phyloP scores from a whole-genome alignment of 495 filamentous ascomycete genomes.

The Chlorociboria aeruginascens region DNA sequence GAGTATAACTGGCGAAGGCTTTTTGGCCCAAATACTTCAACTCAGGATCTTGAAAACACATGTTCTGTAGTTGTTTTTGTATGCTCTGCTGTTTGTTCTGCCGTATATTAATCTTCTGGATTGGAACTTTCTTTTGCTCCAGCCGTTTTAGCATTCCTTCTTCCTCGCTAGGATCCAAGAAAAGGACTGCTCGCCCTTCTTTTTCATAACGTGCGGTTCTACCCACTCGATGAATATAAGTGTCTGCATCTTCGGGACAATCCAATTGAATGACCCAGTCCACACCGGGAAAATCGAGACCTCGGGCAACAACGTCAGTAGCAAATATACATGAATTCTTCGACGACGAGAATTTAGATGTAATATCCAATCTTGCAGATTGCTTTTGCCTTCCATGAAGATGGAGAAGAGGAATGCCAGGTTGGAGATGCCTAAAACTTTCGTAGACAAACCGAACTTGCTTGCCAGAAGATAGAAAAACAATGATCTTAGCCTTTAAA shows the following conservation, averaged over 20 bases:
- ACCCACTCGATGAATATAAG: conserved; percentile 94
- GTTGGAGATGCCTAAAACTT: conserved; percentile 83
- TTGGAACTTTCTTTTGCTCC: conserved; percentile 75
- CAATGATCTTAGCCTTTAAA: conserved; percentile 82
- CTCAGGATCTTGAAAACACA: conserved; percentile 91
- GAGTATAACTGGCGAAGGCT: conserved; percentile 80
- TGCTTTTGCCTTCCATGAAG: conserved; percentile 94
- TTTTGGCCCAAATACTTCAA: conserved; percentile 94
- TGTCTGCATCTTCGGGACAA: conserved; percentile 91
- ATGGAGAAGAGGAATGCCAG: conserved; percentile 90
- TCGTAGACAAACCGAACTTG: conserved; percentile 95
- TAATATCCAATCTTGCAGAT: conserved; percentile 73
- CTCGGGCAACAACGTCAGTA: conserved; percentile 87
- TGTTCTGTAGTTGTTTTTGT: conserved; percentile 70
- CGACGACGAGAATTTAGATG: conserved; percentile 61
- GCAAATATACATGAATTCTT: conserved; percentile 83
- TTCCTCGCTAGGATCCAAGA: conserved; percentile 87
- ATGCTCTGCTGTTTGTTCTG: conserved; percentile 84
- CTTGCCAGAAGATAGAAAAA: conserved; percentile 90
- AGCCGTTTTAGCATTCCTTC: conserved; percentile 70
- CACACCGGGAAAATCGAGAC: conserved; percentile 90
- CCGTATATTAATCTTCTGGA: conserved; percentile 73
- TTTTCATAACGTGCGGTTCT: conserved; percentile 90
- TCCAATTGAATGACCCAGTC: conserved; percentile 97
- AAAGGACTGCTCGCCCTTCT: conserved; percentile 76